phyloP scores from a whole-genome alignment of 768 basidiomycete species.

The Kwoniella botswanensis region DNA sequence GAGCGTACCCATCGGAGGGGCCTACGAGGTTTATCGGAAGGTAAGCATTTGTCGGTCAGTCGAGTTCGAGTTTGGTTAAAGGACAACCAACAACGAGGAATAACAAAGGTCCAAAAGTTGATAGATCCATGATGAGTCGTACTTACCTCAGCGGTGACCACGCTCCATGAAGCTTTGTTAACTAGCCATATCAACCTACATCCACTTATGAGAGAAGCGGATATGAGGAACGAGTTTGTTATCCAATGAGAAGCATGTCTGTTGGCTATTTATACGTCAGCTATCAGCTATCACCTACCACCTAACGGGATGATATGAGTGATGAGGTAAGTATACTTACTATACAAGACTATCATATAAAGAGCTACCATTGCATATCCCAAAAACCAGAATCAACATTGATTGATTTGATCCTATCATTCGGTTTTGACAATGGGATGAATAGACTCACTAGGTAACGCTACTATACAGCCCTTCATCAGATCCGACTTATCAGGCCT shows the following conservation, averaged over 20 bases:
- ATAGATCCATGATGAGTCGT: background rate
- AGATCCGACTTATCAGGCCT: constrained; percentile 37
- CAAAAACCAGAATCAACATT: background rate
- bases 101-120: too few species aligned
- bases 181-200: constrained; percentile 54
- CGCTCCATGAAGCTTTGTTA: constrained; percentile 51
- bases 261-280: constrained; percentile 25
- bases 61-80: background rate
- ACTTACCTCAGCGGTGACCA: constrained; percentile 52
- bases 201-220: constrained; percentile 45
- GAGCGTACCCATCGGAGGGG: constrained; percentile 54
- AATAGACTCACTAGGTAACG: constrained; percentile 51
- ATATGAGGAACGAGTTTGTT: constrained; percentile 44
- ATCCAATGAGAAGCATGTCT: constrained; percentile 43
- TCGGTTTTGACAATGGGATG: background rate
- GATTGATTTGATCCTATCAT: background rate
- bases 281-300: background rate
- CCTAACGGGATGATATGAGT: background rate
- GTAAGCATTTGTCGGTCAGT: background rate
- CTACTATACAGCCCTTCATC: constrained; percentile 38
- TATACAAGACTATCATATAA: constrained; percentile 47
- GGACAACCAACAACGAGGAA: too few species aligned
- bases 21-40: constrained; percentile 29
- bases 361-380: constrained; percentile 34
- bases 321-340: constrained; percentile 27